A percentile compares a stretch with the other conserved stretches of the same genome.
phyloP scores from a whole-genome alignment of 106 monocot genomes.

The Platanthera zijinensis region DNA sequence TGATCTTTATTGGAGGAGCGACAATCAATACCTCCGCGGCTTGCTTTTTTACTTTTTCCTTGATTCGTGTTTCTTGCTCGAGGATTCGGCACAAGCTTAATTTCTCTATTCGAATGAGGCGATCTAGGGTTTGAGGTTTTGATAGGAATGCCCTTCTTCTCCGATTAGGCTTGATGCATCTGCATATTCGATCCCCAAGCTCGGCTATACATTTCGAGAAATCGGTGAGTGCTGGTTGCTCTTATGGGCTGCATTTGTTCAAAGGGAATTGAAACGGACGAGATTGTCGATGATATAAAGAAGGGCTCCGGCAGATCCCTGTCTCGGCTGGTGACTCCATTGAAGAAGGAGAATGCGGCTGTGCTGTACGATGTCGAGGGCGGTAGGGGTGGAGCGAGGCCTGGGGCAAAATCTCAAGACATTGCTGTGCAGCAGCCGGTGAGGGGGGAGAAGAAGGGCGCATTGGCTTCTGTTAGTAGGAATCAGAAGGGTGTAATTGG shows the following conservation, averaged over 20 bases:
- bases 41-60: background rate
- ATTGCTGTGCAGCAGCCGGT: background rate
- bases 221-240: background rate
- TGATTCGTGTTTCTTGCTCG: background rate
- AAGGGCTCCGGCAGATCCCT: slow-evolving; percentile 12
- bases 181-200: background rate
- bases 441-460: slow-evolving; percentile 12
- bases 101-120: background rate
- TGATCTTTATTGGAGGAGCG: background rate
- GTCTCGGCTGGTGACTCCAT: slow-evolving; percentile 1
- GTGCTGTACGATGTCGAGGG: slow-evolving; percentile 1
- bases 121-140: background rate
- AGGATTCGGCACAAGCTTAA: background rate
- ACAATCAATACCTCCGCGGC: background rate
- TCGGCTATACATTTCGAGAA: background rate
- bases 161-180: slow-evolving; percentile 7
- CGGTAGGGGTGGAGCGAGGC: slow-evolving; percentile 1
- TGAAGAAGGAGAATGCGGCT: slow-evolving; percentile 6
- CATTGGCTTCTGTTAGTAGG: background rate
- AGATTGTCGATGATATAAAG: slow-evolving; percentile 5
- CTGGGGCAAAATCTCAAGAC: slow-evolving; percentile 1
- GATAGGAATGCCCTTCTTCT: background rate
- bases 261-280: slow-evolving; percentile 15
- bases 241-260: slow-evolving; percentile 42
- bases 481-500: background rate